phyloP scores from a whole-genome alignment of 306 rosid species.

The Astragalus membranaceus region DNA sequence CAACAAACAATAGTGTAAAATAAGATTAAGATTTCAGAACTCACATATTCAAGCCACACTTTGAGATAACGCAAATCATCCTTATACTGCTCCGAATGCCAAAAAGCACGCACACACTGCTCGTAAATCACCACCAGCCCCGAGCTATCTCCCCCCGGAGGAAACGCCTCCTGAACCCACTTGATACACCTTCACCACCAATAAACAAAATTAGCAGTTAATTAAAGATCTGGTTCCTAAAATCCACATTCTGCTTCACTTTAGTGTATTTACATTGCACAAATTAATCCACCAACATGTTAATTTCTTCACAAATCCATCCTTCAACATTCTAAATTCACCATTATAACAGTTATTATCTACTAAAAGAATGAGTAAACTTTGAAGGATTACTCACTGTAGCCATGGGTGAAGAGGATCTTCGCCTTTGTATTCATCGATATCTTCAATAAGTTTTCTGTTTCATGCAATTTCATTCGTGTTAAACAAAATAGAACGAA shows the following conservation, averaged over 20 bases:
- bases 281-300: not conserved
- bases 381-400: conserved; percentile 38
- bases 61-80: conserved; percentile 88
- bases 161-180: conserved; percentile 96
- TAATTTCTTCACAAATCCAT: not conserved
- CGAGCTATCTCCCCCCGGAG: conserved; percentile 85
- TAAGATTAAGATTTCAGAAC: conserved; percentile 3
- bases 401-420: conserved; percentile 95
- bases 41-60: conserved; percentile 94
- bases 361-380: not conserved
- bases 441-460: conserved; percentile 63
- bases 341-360: too few species aligned
- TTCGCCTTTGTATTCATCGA: conserved; percentile 68
- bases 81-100: conserved; percentile 78
- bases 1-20: not conserved
- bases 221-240: not conserved
- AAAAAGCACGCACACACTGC: conserved; percentile 84
- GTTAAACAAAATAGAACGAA: not conserved
- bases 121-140: conserved; percentile 84
- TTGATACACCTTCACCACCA: conserved; percentile 61
- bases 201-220: not conserved
- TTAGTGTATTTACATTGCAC: not conserved
- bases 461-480: not conserved
- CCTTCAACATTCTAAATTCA: not conserved
- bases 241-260: not conserved